Conservation (phyloP, 257 asterid species). For the Orobanche coerulescens region DNA sequence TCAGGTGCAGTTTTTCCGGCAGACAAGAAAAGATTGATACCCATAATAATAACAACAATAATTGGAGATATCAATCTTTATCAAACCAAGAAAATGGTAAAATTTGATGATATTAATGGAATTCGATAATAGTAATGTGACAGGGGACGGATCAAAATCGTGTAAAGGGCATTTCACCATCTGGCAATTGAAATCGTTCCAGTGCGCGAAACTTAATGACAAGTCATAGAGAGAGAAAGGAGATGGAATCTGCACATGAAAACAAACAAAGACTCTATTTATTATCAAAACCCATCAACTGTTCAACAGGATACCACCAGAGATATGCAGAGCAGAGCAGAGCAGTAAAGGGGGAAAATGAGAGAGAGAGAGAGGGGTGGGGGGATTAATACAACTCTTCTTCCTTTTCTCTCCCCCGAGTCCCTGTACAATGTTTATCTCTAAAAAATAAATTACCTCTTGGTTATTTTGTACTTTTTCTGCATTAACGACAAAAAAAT, state of each 20-base stretch:
- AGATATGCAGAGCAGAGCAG: constrained; percentile 24
- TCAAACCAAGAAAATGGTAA: constrained; percentile 18
- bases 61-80: constrained; percentile 52
- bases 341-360: constrained; percentile 10
- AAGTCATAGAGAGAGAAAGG: constrained; percentile 39
- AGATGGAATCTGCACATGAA: constrained; percentile 47
- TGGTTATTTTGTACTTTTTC: constrained; percentile 13
- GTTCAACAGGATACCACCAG: constrained; percentile 27
- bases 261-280: constrained; percentile 33
- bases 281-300: constrained; percentile 37
- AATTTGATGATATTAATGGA: constrained; percentile 30
- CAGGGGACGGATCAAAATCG: constrained; percentile 38
- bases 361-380: not conserved
- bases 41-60: constrained; percentile 38
- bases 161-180: constrained; percentile 75
- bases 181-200: constrained; percentile 41
- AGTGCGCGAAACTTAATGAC: constrained; percentile 41
- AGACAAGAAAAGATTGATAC: constrained; percentile 47
- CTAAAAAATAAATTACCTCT: not conserved
- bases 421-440: constrained; percentile 19
- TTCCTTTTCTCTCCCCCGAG: not conserved
- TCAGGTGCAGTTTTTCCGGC: constrained; percentile 25
- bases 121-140: constrained; percentile 21
- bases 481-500: constrained; percentile 27
- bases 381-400: constrained; percentile 6